A percentile compares a stretch with the other conserved stretches of the same genome.
Conservation (phyloP, 164 flowering plant species). For the Kalanchoe fedtschenkoi region DNA sequence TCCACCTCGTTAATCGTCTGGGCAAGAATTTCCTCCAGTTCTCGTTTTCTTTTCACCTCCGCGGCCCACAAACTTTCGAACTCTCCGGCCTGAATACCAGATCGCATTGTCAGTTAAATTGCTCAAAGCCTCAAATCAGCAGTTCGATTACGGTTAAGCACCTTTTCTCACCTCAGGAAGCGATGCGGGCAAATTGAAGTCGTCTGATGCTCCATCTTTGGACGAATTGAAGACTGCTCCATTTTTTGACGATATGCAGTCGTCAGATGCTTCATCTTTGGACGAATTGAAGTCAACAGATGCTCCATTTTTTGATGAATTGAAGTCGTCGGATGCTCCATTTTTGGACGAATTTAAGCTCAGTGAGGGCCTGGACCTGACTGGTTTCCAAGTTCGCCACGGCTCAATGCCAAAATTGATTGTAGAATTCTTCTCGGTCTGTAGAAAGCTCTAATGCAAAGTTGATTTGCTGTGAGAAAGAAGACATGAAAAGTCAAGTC, state of each 20-base stretch:
- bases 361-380: background rate
- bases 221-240: background rate
- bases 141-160: background rate
- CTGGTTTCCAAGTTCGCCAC: background rate
- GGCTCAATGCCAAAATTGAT: constrained; percentile 2
- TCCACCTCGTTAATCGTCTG: constrained; percentile 35
- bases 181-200: background rate
- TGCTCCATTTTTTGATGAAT: background rate
- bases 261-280: background rate
- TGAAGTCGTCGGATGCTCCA: background rate
- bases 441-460: background rate
- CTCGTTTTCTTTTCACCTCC: constrained; percentile 38
- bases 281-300: background rate
- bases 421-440: background rate
- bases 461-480: background rate
- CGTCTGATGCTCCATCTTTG: background rate
- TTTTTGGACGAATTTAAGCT: background rate
- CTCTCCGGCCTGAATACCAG: constrained; percentile 39
- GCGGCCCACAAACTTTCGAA: constrained; percentile 33
- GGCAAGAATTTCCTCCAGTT: constrained; percentile 34
- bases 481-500: background rate
- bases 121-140: background rate
- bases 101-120: background rate
- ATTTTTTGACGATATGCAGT: background rate
- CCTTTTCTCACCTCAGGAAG: constrained; percentile 5